Evolutionary conservation across 139 green algal genomes (phyloP).

Genomic region (Tetradesmus obliquus): DNA sequence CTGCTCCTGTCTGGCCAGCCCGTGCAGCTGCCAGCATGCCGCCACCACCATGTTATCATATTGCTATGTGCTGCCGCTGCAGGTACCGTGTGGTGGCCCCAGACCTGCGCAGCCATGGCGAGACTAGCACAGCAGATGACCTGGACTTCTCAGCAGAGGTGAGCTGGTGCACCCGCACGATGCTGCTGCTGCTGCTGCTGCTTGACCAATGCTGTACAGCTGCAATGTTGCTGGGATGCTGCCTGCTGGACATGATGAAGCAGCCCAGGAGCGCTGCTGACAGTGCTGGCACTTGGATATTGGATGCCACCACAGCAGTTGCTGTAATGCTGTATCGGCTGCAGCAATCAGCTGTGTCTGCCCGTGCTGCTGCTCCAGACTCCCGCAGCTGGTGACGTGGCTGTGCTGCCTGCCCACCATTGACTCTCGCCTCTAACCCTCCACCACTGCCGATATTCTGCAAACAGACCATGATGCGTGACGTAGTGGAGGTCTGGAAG

Average conservation of each 20-base stretch:
- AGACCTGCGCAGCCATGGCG: conserved; percentile 87
- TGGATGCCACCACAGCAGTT: not conserved
- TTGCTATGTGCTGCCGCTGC: not conserved
- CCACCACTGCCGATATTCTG: not conserved
- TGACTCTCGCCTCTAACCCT: not conserved
- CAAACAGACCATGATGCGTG: conserved; percentile 66
- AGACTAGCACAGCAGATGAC: conserved; percentile 63
- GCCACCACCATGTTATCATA: not conserved
- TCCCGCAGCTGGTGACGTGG: not conserved
- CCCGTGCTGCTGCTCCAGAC: not conserved
- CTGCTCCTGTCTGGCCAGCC: not conserved
- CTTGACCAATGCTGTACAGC: not conserved
- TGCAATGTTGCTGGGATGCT: not conserved
- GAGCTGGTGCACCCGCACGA: not conserved
- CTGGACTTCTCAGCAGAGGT: conserved; percentile 78
- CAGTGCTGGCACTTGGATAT: not conserved
- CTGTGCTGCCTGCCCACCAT: not conserved
- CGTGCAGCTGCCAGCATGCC: not conserved
- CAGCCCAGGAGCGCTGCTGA: not conserved
- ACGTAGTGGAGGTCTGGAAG: conserved; percentile 77
- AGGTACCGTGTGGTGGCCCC: conserved; percentile 80
- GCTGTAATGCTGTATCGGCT: not conserved
- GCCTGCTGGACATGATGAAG: not conserved
- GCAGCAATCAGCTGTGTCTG: not conserved
- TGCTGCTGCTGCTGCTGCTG: conserved; percentile 9